These are phyloP conservation scores for Lasiodiplodia theobromae DNA, from an alignment of 2,329 filamentous ascomycete species.

Conservation along the genomic window DNA sequence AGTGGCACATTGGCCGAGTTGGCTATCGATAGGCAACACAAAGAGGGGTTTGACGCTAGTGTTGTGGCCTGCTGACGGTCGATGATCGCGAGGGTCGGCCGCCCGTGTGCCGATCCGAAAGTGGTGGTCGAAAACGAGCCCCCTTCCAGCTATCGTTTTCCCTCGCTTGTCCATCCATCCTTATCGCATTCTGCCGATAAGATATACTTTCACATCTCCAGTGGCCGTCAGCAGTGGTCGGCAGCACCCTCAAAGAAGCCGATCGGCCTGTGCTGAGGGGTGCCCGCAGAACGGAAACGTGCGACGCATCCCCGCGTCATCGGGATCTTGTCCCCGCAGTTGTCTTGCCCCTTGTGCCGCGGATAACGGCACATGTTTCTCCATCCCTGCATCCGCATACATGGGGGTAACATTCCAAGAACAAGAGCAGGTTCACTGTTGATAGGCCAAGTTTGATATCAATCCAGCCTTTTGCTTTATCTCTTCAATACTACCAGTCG, in stretches of 20 bases:
- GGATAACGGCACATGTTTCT: slow-evolving; percentile 4
- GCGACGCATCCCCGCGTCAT: background rate
- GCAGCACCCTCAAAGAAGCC: slow-evolving; percentile 1
- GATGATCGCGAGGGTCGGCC: background rate
- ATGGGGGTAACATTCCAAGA: background rate
- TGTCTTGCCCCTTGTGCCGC: background rate
- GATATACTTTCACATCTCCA: background rate
- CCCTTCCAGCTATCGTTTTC: background rate
- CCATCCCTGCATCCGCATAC: background rate
- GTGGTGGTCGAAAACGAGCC: slow-evolving; percentile 12
- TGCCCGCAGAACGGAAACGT: background rate
- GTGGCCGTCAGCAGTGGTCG: background rate
- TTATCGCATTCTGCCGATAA: background rate
- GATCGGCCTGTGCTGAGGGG: background rate
- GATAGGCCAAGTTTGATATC: slow-evolving; percentile 10
- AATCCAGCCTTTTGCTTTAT: background rate
- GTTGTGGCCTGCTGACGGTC: background rate
- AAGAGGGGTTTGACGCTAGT: background rate
- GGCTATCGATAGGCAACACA: background rate
- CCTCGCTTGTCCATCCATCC: background rate
- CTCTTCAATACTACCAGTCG: background rate
- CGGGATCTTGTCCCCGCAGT: background rate
- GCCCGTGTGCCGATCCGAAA: slow-evolving; percentile 4
- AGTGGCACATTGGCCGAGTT: background rate
- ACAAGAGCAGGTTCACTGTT: background rate